A percentile compares a stretch with the other conserved stretches of the same genome.
These are phyloP conservation scores for Blastomyces parvus DNA, from an alignment of 2,329 filamentous ascomycete genomes.

Conservation along the genomic window DNA sequence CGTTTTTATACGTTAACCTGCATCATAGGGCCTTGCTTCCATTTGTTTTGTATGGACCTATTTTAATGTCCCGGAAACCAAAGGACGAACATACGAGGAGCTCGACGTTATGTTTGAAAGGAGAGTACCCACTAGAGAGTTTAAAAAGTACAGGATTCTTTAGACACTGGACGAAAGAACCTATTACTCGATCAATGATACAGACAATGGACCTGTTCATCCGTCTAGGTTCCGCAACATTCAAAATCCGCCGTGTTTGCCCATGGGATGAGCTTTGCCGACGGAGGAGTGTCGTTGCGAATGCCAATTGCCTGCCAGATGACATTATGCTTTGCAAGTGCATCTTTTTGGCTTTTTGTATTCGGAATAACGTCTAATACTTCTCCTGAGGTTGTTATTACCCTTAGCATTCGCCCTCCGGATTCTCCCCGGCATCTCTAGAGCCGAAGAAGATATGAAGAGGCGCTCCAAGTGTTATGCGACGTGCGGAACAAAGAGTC, in stretches of 20 bases:
- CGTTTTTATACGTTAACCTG: neutral
- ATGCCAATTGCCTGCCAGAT: no score
- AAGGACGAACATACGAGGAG: constrained; percentile 17
- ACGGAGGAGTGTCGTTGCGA: no score
- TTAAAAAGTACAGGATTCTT: constrained; percentile 18
- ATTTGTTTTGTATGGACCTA: constrained; percentile 17
- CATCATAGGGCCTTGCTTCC: constrained; percentile 11
- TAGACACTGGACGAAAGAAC: neutral
- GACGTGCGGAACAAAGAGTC: neutral
- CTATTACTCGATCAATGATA: neutral
- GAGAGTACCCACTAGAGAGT: constrained; percentile 32
- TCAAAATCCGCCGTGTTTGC: neutral
- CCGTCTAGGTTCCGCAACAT: neutral
- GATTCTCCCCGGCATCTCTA: no score
- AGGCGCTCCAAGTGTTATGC: no score
- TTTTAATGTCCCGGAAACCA: constrained; percentile 21
- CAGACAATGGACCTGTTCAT: neutral
- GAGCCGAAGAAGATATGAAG: no score
- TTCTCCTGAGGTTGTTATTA: no score
- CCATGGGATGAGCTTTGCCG: neutral
- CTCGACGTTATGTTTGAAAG: constrained; percentile 36
- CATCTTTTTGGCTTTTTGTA: no score
- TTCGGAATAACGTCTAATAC: no score
- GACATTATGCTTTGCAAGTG: no score
- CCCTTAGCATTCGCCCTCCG: no score